Evolutionary conservation across 257 asterid genomes (phyloP), one percentile per base, ranked within the genome.

Genomic region (Jacaranda copaia): DNA sequence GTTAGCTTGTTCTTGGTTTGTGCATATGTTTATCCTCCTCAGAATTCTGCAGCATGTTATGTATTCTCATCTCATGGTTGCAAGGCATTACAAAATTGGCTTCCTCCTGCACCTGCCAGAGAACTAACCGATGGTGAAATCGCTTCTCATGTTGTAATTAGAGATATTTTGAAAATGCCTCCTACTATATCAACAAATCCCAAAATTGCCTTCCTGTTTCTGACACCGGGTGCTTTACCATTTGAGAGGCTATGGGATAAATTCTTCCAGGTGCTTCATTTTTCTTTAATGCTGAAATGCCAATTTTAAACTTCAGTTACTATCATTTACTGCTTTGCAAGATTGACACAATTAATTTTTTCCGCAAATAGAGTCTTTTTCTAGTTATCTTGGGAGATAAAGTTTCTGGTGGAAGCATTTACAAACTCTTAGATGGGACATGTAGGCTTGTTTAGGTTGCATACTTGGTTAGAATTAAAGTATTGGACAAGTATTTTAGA

Each of bases 161-260:
- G 83, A 86, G 98, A 96, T 77, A 86, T 96, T 80, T 86, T 96
- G 77, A 83, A 85, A 77, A 83, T 84, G 81, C 93, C 95, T 35
- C 89, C 80, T 43, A 36, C 81, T 40, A 72, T 79, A 77, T 69
- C 93, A 42, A 57, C 78, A 52, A 87, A 48, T 51, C 97, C 97
- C 40, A 96, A 96, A 79, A 87, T 96, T 78, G 98, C 99, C n/a
- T 96, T 93, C 88, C 70, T 96, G 76, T 96, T 93, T 80, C 84
- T 96, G 85, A 96, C 93, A 52, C 98, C 99, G 20, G 97, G 99
- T 63, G 90, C 99, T 74, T 87, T 96, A 77, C 99, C 99, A 68
- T 93, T 93, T 81, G 99, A 96, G 92, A 90, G 73, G 92, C 92
- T 96, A 46, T 96, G 99, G 99, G 97, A 96, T 72, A 92, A 82